Base-by-base conservation (phyloP, 306 rosid species). In the Gastrolobium bilobum region DNA sequence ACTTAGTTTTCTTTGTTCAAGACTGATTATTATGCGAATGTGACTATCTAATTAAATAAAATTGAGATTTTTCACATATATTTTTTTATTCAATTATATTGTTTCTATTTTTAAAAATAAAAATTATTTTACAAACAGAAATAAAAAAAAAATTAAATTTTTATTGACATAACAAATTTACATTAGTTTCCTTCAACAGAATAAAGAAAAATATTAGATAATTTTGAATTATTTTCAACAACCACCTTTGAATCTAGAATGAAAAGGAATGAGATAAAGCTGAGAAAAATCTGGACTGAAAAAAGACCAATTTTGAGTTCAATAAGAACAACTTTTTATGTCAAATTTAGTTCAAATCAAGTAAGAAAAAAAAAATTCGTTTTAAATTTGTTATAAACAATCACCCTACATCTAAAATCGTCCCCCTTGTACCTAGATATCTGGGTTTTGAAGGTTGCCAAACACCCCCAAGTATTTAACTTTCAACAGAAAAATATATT, bases 21-120 rank as follows among this genome's bases (percentile, higher is more conserved):
- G 26, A 65, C 52, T 9, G 3, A 29, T 31, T 66, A 26, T 38
- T 8, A 76, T 15, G 20, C 14, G 53, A 47, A 39, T 7, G 10
- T 76, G 59, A 63, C 30, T 61, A 63, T 51, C 26, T 72, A 48
- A 50, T 62, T 34, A 30, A 64, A 48, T 75, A 38, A 20, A 5
- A 20, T 26, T 54, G 40, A 53, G 31, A 58, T 13, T 39, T 72
- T 37, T 37, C 63, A 34, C 7, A 4, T 48, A 14, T 70, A 33
- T 3, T n/a, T 69, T 34, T 44, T 33, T 69, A 70, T 71, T 52
- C 37, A 38, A 39, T 52, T 3, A 30, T 58, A 30, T 58, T 53
- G 34, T 7, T 53, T 53, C 26, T 15, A 4, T 14, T 51, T 51
- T 51, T 14, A 20, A 20, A 20, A 20, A 20, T 20, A 20, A 20